Conservation (phyloP, 208 protist species). For the Trypanosoma melophagium region DNA sequence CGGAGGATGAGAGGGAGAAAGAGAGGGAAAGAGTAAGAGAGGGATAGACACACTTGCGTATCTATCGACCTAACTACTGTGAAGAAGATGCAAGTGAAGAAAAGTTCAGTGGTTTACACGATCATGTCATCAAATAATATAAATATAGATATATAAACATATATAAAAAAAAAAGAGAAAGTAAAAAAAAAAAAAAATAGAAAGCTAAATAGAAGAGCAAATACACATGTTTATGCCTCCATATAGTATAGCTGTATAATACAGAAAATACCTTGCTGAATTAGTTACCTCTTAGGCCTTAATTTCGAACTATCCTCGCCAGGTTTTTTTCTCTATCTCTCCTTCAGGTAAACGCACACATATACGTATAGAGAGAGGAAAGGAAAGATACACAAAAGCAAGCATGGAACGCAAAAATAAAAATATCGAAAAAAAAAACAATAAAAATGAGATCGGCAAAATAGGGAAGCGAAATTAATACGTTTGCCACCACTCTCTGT, state of each 20-base stretch:
- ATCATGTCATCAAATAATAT: constrained; percentile 6
- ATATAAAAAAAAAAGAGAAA: constrained; percentile 7
- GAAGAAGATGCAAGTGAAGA: background rate
- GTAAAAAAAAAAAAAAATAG: background rate
- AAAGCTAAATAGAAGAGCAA: too few relatives aligned
- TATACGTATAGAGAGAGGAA: background rate
- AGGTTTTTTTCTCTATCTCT: too few relatives aligned
- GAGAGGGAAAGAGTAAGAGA: too few relatives aligned
- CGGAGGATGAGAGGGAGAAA: too few relatives aligned
- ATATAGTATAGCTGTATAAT: too few relatives aligned
- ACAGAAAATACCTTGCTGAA: too few relatives aligned
- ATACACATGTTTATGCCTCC: too few relatives aligned
- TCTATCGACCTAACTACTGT: too few relatives aligned
- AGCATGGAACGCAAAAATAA: constrained; percentile 5
- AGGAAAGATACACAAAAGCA: constrained; percentile 6
- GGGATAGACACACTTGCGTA: too few relatives aligned
- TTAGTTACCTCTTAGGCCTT: too few relatives aligned
- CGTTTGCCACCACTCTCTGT: background rate
- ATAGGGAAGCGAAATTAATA: background rate
- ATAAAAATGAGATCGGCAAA: constrained; percentile 1
- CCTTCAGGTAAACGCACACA: background rate
- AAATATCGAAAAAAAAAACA: constrained; percentile 9
- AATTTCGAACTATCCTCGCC: too few relatives aligned
- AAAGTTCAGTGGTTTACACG: background rate
- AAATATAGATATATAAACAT: background rate